Evolutionary conservation across 2,329 filamentous ascomycete species (phyloP).

Genomic region (Ilyonectria robusta): DNA sequence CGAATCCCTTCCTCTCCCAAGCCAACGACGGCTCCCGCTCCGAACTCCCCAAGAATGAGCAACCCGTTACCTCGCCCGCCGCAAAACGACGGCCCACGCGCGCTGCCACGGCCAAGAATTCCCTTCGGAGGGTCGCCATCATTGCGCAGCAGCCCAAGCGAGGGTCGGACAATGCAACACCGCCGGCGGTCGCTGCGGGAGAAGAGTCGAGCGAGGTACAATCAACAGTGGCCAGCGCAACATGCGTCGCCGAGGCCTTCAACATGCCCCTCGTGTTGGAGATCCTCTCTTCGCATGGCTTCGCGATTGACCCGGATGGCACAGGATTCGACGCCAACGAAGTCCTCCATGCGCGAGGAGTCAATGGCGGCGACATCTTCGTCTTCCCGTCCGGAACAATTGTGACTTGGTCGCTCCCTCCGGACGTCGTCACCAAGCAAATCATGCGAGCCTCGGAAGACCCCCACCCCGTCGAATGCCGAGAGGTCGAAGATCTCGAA

Average conservation of each 20-base stretch:
- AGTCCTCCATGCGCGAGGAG: slow-evolving; percentile 73
- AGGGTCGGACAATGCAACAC: slow-evolving; percentile 51
- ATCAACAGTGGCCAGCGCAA: slow-evolving; percentile 67
- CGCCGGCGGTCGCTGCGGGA: slow-evolving; percentile 10
- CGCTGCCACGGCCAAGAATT: slow-evolving; percentile 72
- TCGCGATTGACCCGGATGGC: slow-evolving; percentile 72
- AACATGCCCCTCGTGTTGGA: slow-evolving; percentile 73
- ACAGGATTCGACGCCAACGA: slow-evolving; percentile 73
- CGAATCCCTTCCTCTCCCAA: slow-evolving; percentile 69
- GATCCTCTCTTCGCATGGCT: slow-evolving; percentile 71
- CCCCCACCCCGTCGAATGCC: slow-evolving; percentile 75
- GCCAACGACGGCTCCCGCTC: slow-evolving; percentile 51
- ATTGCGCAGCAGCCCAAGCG: slow-evolving; percentile 79
- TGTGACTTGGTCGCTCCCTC: slow-evolving; percentile 90
- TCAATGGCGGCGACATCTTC: slow-evolving; percentile 87
- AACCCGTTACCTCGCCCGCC: slow-evolving; percentile 24
- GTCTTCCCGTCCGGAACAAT: slow-evolving; percentile 96
- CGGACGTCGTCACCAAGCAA: slow-evolving; percentile 80
- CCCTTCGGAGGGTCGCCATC: slow-evolving; percentile 86
- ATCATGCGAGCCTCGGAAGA: slow-evolving; percentile 83
- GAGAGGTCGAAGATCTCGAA: slow-evolving; percentile 92
- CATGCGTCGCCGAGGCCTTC: slow-evolving; percentile 75
- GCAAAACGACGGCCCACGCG: slow-evolving; percentile 64
- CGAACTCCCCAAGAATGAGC: slow-evolving; percentile 39
- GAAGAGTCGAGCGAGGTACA: slow-evolving; percentile 52